phyloP scores from a whole-genome alignment of 78 protist species.

The Protostelium mycophagum region DNA sequence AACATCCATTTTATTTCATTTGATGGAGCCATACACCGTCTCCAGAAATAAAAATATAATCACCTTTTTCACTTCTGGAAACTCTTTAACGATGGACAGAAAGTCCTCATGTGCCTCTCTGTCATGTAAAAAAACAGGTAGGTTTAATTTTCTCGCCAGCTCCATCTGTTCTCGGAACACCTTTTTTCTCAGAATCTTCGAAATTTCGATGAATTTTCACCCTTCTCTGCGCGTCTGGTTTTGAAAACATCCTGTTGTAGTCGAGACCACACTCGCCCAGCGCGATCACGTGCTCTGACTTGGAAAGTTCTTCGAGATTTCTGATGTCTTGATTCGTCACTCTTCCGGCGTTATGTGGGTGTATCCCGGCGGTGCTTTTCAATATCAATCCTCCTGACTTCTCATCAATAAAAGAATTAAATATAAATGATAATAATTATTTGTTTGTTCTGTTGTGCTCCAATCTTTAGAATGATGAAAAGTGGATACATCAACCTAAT shows the following conservation, averaged over 20 bases:
- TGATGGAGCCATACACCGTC: no score
- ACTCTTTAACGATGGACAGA: constrained; percentile 8
- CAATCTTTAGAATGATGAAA: constrained; percentile 27
- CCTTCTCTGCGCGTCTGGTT: constrained; percentile 20
- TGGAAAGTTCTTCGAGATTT: background rate
- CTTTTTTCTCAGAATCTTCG: background rate
- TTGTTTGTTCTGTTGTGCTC: constrained; percentile 48
- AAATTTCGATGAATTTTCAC: background rate
- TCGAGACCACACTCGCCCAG: constrained; percentile 68
- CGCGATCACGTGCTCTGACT: constrained; percentile 18
- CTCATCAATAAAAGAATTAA: constrained; percentile 16
- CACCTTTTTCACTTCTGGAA: constrained; percentile 1
- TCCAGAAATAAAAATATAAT: background rate
- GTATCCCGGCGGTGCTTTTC: constrained; percentile 49
- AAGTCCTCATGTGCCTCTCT: constrained; percentile 47
- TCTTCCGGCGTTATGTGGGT: constrained; percentile 60
- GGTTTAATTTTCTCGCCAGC: constrained; percentile 28
- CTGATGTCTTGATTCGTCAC: constrained; percentile 1
- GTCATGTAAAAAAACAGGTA: constrained; percentile 61
- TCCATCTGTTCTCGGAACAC: constrained; percentile 45
- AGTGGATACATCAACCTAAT: background rate
- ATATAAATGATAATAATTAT: constrained; percentile 15
- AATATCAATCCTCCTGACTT: constrained; percentile 3
- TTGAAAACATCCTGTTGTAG: constrained; percentile 41
- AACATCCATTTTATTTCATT: no score